Conservation (phyloP, 257 asterid species). For the Solanum paucissectum region DNA sequence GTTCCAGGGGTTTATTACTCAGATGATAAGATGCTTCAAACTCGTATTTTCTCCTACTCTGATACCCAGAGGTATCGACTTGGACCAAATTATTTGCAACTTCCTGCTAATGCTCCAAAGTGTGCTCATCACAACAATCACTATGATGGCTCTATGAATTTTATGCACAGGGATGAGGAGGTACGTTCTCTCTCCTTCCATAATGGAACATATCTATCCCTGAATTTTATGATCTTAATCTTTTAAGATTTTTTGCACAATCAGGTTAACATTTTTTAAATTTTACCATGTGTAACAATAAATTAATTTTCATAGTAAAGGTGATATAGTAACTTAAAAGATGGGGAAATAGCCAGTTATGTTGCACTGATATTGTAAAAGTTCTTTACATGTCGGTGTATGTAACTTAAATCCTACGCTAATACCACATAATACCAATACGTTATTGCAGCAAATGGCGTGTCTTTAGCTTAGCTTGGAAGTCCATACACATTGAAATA, state of each 20-base stretch:
- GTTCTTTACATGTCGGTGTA: neutral
- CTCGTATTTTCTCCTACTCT: conserved; percentile 24
- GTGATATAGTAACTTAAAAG: neutral
- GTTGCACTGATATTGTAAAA: neutral
- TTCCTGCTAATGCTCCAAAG: conserved; percentile 30
- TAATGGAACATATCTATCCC: neutral
- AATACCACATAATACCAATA: neutral
- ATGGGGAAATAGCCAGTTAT: neutral
- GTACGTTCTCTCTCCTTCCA: conserved; percentile 5
- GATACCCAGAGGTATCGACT: conserved; percentile 32
- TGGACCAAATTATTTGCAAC: conserved; percentile 30
- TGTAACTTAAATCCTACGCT: neutral
- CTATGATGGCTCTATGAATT: conserved; percentile 29
- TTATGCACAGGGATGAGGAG: conserved; percentile 35
- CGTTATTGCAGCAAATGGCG: neutral
- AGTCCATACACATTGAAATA: neutral
- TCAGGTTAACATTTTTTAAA: neutral
- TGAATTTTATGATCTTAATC: neutral
- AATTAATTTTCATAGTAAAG: neutral
- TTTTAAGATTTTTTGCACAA: neutral
- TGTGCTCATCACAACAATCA: conserved; percentile 27
- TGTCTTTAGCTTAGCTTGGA: neutral
- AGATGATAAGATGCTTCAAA: conserved; percentile 24
- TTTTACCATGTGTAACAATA: neutral
- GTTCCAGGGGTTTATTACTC: conserved; percentile 26